Evolutionary conservation across 2,329 filamentous ascomycete species (phyloP), one percentile per base, ranked within the genome.

Genomic region (Chaetomiaceae sp.): DNA sequence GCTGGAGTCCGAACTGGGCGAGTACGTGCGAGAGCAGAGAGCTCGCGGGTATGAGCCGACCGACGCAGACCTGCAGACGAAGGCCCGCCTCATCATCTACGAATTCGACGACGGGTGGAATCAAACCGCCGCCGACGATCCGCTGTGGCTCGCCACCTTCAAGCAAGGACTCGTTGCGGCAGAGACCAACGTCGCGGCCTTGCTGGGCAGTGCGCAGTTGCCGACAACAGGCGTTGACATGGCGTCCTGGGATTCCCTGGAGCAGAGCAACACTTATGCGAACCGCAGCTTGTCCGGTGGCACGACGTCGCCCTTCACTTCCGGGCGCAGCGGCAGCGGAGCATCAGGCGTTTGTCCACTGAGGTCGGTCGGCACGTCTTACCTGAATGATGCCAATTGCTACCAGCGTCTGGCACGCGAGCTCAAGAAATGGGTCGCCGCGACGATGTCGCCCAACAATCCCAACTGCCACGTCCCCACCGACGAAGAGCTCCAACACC

Each of bases 71-170:
- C 60, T 83, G 32, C 78, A 81, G 55, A 66, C 65, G 22, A 68
- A 80, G 54, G 78, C 78, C 18, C 72, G 79, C 51, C 68, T 79
- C 42, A 78, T 82, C 54, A 78, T 83, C 18, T 82, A 79, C 60
- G 77, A 79, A 38, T 74, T 70, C 48, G 76, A 81, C 42, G 78
- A 83, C 54, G 72, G 72, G 9, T 82, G 79, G 78, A 82, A 82
- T 52, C 79, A 81, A 56, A 83, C 79, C 1, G 74, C 73, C 0
- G 75, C 78, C 3, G 79, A 83, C 52, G 76, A 78, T 49, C 52
- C 65, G 3, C 60, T 67, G 3, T 81, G 78, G 74, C 65, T 83
- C 1, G 60, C 65, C 3, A 63, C 68, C 11, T 83, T 83, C 63
- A 74, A 69, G 48, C 60, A 66, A 33, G 68, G 74, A 40, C 72